Evolutionary conservation across 805 yeast genomes (phyloP), one percentile per base, ranked within the genome.

Genomic region (Ogataea corticis): DNA sequence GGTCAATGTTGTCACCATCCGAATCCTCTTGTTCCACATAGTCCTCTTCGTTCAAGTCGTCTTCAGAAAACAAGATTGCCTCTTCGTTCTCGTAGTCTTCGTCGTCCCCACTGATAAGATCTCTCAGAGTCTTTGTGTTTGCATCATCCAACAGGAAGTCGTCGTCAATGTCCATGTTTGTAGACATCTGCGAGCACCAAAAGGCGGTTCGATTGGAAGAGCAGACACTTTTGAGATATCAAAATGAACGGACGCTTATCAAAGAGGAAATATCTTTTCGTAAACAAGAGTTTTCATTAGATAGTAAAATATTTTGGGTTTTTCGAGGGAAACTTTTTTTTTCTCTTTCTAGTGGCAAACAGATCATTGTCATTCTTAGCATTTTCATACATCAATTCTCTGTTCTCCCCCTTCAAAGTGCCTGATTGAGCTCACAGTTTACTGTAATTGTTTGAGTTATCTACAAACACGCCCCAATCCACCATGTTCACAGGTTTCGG

Each of bases 401-500:
- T n/a, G n/a, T n/a, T n/a, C n/a, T n/a, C n/a, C n/a, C n/a, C n/a
- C n/a, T n/a, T n/a, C n/a, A n/a, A n/a, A n/a, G n/a, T n/a, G n/a
- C n/a, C n/a, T n/a, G n/a, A n/a, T n/a, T n/a, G n/a, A n/a, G n/a
- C n/a, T n/a, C n/a, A n/a, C n/a, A n/a, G n/a, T n/a, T n/a, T n/a
- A n/a, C n/a, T n/a, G n/a, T n/a, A n/a, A n/a, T n/a, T n/a, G n/a
- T n/a, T n/a, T n/a, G n/a, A n/a, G n/a, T n/a, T n/a, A n/a, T n/a
- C n/a, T n/a, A n/a, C n/a, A n/a, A 25, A 25, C 28, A 11, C 11
- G 7, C 28, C 10, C 7, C 28, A 11, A 7, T 28, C 13, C 13
- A 13, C 13, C 31, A 36, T 37, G 68, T 62, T 61, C 45, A 50
- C 65, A 7, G 59, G 63, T 10, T 61, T 58, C 49, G 58, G 58